These are phyloP conservation scores for Rhodotorula sphaerocarpa DNA, from an alignment of 768 basidiomycete genomes.

Conservation along the genomic window DNA sequence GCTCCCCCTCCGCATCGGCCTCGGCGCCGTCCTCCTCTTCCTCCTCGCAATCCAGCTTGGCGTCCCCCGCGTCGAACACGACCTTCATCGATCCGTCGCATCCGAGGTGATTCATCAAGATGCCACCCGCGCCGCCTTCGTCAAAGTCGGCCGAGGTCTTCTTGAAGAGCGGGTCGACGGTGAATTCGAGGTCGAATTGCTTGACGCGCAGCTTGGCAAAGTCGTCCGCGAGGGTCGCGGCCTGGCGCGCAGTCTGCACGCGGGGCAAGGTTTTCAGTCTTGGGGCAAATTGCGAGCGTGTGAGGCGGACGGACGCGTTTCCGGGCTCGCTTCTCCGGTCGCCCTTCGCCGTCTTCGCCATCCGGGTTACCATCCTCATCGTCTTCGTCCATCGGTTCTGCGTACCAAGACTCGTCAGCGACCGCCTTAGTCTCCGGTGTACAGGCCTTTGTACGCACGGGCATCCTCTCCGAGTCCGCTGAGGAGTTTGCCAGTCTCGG, in stretches of 20 bases:
- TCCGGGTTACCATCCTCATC: constrained; percentile 55
- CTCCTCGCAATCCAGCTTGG: constrained; percentile 22
- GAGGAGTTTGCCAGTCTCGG: constrained; percentile 88
- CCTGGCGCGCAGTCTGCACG: constrained; percentile 11
- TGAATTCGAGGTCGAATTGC: constrained; percentile 89
- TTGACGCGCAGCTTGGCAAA: constrained; percentile 72
- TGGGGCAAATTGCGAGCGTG: not conserved
- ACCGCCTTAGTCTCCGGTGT: too few relatives aligned
- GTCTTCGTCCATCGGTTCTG: constrained; percentile 54
- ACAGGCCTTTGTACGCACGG: too few relatives aligned
- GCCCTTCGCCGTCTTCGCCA: constrained; percentile 57
- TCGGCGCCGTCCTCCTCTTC: constrained; percentile 16
- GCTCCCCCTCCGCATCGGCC: too few relatives aligned
- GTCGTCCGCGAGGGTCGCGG: constrained; percentile 79
- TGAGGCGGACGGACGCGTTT: constrained; percentile 41
- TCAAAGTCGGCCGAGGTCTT: constrained; percentile 99
- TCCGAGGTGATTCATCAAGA: constrained; percentile 94
- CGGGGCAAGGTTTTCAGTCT: not conserved
- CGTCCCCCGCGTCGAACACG: constrained; percentile 54
- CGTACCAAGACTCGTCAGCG: too few relatives aligned
- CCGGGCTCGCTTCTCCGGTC: constrained; percentile 54
- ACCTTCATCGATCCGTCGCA: constrained; percentile 75
- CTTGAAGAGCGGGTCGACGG: constrained; percentile 90
- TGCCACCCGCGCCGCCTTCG: constrained; percentile 89
- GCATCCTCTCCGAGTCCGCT: constrained; percentile 72